Percentiles rank a stretch among this genome's conserved stretches.
phyloP scores from a whole-genome alignment of 2,329 filamentous ascomycete genomes.

The Fusarium avenaceum region DNA sequence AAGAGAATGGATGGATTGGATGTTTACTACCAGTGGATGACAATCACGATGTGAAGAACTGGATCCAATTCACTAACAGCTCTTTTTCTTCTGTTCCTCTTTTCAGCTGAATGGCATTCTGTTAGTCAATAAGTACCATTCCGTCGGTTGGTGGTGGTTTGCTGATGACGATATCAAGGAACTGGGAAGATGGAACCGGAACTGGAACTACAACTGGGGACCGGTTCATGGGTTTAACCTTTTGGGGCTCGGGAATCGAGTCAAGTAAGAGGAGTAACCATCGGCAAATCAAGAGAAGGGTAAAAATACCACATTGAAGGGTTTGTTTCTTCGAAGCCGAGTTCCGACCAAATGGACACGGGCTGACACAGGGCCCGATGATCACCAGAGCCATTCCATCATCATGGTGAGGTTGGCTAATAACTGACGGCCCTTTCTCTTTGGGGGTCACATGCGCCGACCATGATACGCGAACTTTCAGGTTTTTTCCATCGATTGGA shows the following conservation, averaged over 20 bases:
- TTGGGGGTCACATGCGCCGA: conserved; percentile 24
- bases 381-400: conserved; percentile 22
- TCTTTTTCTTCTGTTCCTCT: not conserved
- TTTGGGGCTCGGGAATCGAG: conserved; percentile 22
- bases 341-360: conserved; percentile 13
- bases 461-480: conserved; percentile 17
- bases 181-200: not conserved
- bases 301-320: not conserved
- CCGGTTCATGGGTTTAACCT: not conserved
- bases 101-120: conserved; percentile 13
- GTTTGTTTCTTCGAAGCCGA: conserved; percentile 6
- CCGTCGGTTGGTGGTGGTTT: conserved; percentile 9
- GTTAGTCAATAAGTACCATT: conserved; percentile 20
- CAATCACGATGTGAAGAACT: conserved; percentile 4
- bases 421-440: conserved; percentile 17
- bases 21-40: conserved; percentile 7
- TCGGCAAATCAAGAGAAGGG: not conserved
- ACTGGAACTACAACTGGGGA: conserved; percentile 25
- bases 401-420: not conserved
- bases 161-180: conserved; percentile 42
- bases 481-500: conserved; percentile 18
- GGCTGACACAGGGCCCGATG: conserved; percentile 2
- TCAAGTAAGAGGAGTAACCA: not conserved
- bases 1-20: not conserved
- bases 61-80: not conserved